Evolutionary conservation across 148 eudicot species (phyloP).

Genomic region (Fagopyrum tataricum): DNA sequence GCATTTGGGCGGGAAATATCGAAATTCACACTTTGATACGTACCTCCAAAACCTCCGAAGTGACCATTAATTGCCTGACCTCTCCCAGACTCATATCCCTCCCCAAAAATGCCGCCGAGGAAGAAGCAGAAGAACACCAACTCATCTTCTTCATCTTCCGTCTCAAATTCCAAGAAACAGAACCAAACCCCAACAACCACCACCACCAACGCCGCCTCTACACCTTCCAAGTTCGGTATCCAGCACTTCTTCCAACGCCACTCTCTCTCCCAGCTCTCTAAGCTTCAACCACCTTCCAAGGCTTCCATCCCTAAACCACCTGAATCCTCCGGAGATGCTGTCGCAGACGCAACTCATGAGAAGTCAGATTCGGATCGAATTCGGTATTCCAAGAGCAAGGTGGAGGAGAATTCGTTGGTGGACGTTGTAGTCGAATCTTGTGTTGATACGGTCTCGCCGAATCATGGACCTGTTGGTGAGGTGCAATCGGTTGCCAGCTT

Average conservation of each 20-base stretch:
- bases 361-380: background rate
- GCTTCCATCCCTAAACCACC: background rate
- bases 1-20: slow-evolving; percentile 9
- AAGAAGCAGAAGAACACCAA: slow-evolving; percentile 32
- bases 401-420: background rate
- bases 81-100: background rate
- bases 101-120: slow-evolving; percentile 52
- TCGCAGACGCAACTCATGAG: background rate
- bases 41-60: background rate
- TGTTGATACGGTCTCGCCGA: background rate
- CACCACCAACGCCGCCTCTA: slow-evolving; percentile 22
- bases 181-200: slow-evolving; percentile 24
- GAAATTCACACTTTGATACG: background rate
- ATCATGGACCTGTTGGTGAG: slow-evolving; percentile 14
- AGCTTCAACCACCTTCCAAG: slow-evolving; percentile 11
- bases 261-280: slow-evolving; percentile 33
- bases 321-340: background rate
- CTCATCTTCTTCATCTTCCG: slow-evolving; percentile 22
- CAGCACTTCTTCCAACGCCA: slow-evolving; percentile 89
- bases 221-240: slow-evolving; percentile 74
- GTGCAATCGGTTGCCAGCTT: background rate
- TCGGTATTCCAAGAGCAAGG: background rate
- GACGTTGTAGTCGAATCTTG: background rate
- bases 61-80: background rate
- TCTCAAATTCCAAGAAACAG: slow-evolving; percentile 45